Base-by-base conservation (phyloP, 352 stramenopile genomes). In the Thalassiosira delicatula region DNA sequence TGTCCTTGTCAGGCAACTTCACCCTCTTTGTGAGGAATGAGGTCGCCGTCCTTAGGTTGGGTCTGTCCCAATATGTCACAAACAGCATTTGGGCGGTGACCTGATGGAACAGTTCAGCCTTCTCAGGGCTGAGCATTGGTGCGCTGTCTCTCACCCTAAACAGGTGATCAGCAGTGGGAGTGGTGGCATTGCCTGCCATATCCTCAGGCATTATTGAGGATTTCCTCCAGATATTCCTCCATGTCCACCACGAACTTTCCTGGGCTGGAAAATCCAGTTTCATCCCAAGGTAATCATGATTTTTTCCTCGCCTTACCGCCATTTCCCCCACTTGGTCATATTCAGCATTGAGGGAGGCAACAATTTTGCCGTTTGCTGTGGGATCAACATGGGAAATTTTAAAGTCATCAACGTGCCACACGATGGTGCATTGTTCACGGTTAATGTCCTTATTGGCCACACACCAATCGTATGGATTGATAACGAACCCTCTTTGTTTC, bases 321-420 rank as follows among this genome's bases (percentile, higher is more conserved):
- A 56, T 3, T 3, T 56, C 12, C 3, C 46, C 46, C n/a, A n/a
- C n/a, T 7, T 7, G 37, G 7, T 14, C 37, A 21, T 56, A 56
- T 3, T 29, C 12, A 5, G 3, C 11, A 5, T 14, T 14, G 7
- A 46, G 37, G 7, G 37, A 7, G 21, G 5, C 11, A 12, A 56
- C 27, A 3, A 56, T 27, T 14, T 17, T 4, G 11, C 17, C 11
- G 3, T 29, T 21, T 21, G 27, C 46, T 5, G 21, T 12, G 5
- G 11, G 11, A 21, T 56, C n/a, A 21, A 56, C n/a, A 56, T 56
- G 46, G 11, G 46, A 56, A 19, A 88, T 81, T 21, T 56, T 56
- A 17, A 56, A 21, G 46, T 56, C n/a, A 27, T 56, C 46, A 56
- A 56, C 46, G 27, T 56, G 46, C 46, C 46, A 56, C 5, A 3